Percentiles rank a stretch among this genome's conserved stretches.
phyloP scores from a whole-genome alignment of 2,329 filamentous ascomycete species.

The Talaromyces sp. region DNA sequence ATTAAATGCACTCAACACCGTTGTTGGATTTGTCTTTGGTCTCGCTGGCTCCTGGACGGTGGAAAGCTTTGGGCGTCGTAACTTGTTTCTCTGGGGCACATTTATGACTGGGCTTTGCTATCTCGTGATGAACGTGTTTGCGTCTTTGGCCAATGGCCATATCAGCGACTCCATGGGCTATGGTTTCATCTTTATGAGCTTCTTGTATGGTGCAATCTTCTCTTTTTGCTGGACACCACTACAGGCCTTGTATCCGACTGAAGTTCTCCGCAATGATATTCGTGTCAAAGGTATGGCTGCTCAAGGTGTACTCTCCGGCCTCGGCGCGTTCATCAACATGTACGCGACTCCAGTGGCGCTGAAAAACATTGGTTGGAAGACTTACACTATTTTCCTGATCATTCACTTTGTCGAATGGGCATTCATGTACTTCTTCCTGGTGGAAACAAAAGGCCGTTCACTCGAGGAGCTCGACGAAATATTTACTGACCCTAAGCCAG shows the following conservation, averaged over 20 bases:
- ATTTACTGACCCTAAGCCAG: slow-evolving; percentile 18
- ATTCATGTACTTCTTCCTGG: slow-evolving; percentile 35
- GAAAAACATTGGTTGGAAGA: background rate
- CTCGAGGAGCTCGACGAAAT: slow-evolving; percentile 55
- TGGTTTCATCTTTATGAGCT: slow-evolving; percentile 37
- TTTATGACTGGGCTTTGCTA: slow-evolving; percentile 5
- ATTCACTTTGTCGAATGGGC: slow-evolving; percentile 19
- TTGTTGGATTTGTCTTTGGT: background rate
- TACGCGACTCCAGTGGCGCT: slow-evolving; percentile 21
- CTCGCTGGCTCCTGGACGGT: background rate
- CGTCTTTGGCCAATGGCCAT: slow-evolving; percentile 36
- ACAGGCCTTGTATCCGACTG: slow-evolving; percentile 21
- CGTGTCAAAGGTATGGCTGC: slow-evolving; percentile 12
- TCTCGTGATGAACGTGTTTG: slow-evolving; percentile 18
- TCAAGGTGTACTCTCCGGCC: background rate
- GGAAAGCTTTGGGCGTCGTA: slow-evolving; percentile 9
- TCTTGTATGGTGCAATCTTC: slow-evolving; percentile 42
- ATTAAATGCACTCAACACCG: background rate
- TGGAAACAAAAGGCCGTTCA: slow-evolving; percentile 67
- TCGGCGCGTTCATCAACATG: slow-evolving; percentile 26
- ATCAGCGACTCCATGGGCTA: slow-evolving; percentile 9
- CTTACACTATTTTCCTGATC: background rate
- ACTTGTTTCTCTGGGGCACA: slow-evolving; percentile 7
- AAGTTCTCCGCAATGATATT: slow-evolving; percentile 10
- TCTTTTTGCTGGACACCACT: slow-evolving; percentile 42